Percentiles rank a stretch among this genome's conserved stretches.
These are phyloP conservation scores for Epithele typhae DNA, from an alignment of 768 basidiomycete species.

Conservation along the genomic window DNA sequence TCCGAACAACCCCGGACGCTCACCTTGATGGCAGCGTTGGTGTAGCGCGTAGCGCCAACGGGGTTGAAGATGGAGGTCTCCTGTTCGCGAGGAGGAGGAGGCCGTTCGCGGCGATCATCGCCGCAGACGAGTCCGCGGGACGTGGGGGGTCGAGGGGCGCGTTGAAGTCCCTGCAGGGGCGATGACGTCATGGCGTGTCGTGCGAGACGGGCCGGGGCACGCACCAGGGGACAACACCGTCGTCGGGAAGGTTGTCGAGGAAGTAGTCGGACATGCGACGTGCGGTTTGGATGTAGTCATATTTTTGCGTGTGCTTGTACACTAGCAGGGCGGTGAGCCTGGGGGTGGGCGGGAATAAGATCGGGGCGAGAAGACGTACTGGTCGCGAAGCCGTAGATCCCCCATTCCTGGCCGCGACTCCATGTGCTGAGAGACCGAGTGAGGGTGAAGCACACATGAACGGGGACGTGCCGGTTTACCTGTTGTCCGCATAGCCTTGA, in stretches of 20 bases:
- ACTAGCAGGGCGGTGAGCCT: conserved; percentile 35
- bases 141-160: conserved; percentile 54
- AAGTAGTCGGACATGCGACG: conserved; percentile 57
- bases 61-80: conserved; percentile 31
- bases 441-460: too few species aligned
- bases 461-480: conserved; percentile 9
- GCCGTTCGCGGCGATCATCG: conserved; percentile 56
- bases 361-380: conserved; percentile 40
- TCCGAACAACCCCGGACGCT: conserved; percentile 25
- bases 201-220: conserved; percentile 8
- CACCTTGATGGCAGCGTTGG: conserved; percentile 40
- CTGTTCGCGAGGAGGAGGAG: conserved; percentile 51
- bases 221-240: conserved; percentile 68
- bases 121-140: conserved; percentile 68
- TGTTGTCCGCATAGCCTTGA: conserved; percentile 56
- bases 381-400: conserved; percentile 63
- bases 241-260: conserved; percentile 50
- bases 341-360: not conserved
- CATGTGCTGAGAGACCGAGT: conserved; percentile 46
- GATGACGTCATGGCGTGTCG: not conserved
- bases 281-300: conserved; percentile 55
- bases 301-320: conserved; percentile 48
- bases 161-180: conserved; percentile 61
- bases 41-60: conserved; percentile 36
- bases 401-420: conserved; percentile 74